Conservation (phyloP, 2,329 filamentous ascomycete species). For the Pseudogymnoascus sp. region DNA sequence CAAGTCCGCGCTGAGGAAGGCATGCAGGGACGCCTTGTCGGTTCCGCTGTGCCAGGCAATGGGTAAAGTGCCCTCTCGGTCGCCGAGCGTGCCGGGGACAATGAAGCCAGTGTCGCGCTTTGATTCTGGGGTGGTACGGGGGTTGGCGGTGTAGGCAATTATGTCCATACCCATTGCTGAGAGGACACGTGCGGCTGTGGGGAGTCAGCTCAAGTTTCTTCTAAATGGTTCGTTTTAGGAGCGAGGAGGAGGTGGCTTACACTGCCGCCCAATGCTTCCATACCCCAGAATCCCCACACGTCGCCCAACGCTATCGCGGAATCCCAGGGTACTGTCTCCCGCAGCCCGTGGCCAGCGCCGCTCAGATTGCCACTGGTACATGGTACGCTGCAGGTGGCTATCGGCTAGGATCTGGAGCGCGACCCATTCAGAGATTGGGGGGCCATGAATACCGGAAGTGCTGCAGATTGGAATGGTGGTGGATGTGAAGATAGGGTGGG, state of each 20-base stretch:
- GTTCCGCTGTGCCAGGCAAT: constrained; percentile 32
- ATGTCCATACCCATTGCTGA: constrained; percentile 55
- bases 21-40: constrained; percentile 26
- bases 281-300: constrained; percentile 44
- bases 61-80: constrained; percentile 30
- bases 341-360: constrained; percentile 42
- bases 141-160: constrained; percentile 57
- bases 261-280: constrained; percentile 33
- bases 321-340: constrained; percentile 12
- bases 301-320: constrained; percentile 50
- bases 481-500: constrained; percentile 28
- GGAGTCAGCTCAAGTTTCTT: neutral
- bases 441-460: constrained; percentile 34
- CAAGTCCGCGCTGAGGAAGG: constrained; percentile 31
- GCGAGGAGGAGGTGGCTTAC: constrained; percentile 27
- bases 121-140: constrained; percentile 50
- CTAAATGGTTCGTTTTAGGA: neutral
- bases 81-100: constrained; percentile 52
- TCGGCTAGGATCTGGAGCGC: constrained; percentile 54
- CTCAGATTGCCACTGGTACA: constrained; percentile 52
- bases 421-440: constrained; percentile 61
- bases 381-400: constrained; percentile 44
- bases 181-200: constrained; percentile 43
- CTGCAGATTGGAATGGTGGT: constrained; percentile 30
- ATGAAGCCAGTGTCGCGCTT: constrained; percentile 53